Conservation (phyloP, 768 basidiomycete genomes). For the Tricholoma sp. region DNA sequence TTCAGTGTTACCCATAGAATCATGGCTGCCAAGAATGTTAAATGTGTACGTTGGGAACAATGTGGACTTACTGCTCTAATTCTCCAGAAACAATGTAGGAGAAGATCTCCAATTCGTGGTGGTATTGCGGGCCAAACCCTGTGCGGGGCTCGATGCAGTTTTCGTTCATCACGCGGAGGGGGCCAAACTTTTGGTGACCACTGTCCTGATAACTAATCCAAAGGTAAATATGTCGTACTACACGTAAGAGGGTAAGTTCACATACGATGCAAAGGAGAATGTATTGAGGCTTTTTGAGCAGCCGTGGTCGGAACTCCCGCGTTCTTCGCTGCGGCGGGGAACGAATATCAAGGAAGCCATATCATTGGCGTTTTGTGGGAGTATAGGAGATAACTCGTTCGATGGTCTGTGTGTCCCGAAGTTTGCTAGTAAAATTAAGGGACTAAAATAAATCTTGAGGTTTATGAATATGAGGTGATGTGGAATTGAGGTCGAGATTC, state of each 20-base stretch:
- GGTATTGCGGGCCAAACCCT: conserved; percentile 84
- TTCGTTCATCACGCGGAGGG: conserved; percentile 88
- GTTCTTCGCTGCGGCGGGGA: conserved; percentile 40
- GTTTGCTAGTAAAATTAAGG: no score
- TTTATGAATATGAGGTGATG: no score
- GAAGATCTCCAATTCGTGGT: conserved; percentile 89
- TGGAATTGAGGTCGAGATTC: no score
- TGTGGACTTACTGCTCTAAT: conserved; percentile 64
- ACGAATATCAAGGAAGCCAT: no score
- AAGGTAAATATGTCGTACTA: not conserved
- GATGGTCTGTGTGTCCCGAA: no score
- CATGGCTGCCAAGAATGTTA: conserved; percentile 51
- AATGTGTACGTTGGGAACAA: not conserved
- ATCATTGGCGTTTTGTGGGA: no score
- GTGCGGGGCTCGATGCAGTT: conserved; percentile 69
- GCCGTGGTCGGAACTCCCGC: conserved; percentile 72
- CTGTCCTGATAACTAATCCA: conserved; percentile 52
- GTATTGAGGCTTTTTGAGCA: conserved; percentile 89
- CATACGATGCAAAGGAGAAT: conserved; percentile 68
- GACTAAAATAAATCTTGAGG: no score
- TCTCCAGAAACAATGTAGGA: conserved; percentile 77
- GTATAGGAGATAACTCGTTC: no score
- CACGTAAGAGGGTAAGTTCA: conserved; percentile 7
- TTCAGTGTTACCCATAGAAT: conserved; percentile 89
- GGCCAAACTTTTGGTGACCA: conserved; percentile 56